Percentiles rank a stretch among this genome's conserved stretches.
phyloP scores from a whole-genome alignment of 2,329 filamentous ascomycete species.

The Raffaelea albimanens region DNA sequence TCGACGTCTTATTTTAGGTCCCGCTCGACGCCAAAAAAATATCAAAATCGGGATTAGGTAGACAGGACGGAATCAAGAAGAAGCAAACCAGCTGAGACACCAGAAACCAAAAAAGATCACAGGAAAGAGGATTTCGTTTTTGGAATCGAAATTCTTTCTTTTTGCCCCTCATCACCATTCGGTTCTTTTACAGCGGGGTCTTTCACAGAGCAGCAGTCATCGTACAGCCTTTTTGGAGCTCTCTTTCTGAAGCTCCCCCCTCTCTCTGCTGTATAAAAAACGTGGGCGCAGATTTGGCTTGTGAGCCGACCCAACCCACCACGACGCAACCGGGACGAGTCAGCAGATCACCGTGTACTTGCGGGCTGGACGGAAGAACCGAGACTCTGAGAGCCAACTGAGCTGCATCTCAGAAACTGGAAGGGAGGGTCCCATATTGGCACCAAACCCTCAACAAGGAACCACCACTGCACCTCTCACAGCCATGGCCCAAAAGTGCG shows the following conservation, averaged over 20 bases:
- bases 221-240: too few species aligned
- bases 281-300: too few species aligned
- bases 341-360: too few species aligned
- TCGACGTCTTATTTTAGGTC: too few species aligned
- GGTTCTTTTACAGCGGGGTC: too few species aligned
- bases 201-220: too few species aligned
- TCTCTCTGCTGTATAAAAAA: too few species aligned
- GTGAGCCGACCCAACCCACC: too few species aligned
- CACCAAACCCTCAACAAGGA: background rate
- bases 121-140: background rate
- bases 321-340: too few species aligned
- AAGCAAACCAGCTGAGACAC: background rate
- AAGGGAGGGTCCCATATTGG: background rate
- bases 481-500: conserved; percentile 75
- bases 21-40: background rate
- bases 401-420: background rate
- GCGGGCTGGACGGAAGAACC: background rate
- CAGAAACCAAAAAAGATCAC: background rate
- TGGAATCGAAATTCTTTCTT: background rate
- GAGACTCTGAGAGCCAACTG: background rate
- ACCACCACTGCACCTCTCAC: background rate
- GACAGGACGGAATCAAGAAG: background rate
- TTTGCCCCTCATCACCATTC: background rate
- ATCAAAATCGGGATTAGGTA: background rate
- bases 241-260: too few species aligned